Percentiles rank a stretch among this genome's conserved stretches.
phyloP scores from a whole-genome alignment of 2,329 filamentous ascomycete species.

The Fusarium setosum region DNA sequence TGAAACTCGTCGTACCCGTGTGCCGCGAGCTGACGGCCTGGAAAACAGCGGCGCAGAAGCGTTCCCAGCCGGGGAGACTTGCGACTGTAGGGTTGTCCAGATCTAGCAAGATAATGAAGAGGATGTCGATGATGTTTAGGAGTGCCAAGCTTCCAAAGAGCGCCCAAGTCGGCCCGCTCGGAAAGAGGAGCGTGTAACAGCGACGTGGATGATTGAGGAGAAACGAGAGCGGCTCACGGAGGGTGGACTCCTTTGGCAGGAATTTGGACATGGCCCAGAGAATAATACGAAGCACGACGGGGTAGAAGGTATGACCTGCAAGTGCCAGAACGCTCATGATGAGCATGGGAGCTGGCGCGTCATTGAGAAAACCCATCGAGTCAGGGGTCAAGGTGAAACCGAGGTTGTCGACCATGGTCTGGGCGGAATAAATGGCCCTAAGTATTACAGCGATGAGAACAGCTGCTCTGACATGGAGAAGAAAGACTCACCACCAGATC shows the following conservation, averaged over 20 bases:
- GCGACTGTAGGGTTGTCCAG: slow-evolving; percentile 63
- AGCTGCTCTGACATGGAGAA: no score
- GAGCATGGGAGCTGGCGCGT: slow-evolving; percentile 56
- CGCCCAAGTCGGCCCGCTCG: slow-evolving; percentile 68
- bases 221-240: slow-evolving; percentile 62
- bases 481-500: slow-evolving; percentile 59
- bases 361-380: slow-evolving; percentile 62
- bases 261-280: slow-evolving; percentile 67
- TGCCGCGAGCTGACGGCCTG: slow-evolving; percentile 63
- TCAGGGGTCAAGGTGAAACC: slow-evolving; percentile 66
- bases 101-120: slow-evolving; percentile 64
- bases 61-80: slow-evolving; percentile 55
- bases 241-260: slow-evolving; percentile 51
- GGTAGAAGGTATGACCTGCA: slow-evolving; percentile 67
- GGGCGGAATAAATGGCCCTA: slow-evolving; percentile 61
- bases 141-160: slow-evolving; percentile 61
- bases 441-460: slow-evolving; percentile 5
- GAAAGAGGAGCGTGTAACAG: slow-evolving; percentile 73
- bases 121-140: slow-evolving; percentile 65
- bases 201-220: slow-evolving; percentile 71
- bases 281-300: slow-evolving; percentile 66
- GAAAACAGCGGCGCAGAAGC: slow-evolving; percentile 68
- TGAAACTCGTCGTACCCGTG: slow-evolving; percentile 62
- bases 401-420: slow-evolving; percentile 64
- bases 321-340: slow-evolving; percentile 62